Conservation (phyloP, 768 basidiomycete genomes). For the Termitomyces sp. region DNA sequence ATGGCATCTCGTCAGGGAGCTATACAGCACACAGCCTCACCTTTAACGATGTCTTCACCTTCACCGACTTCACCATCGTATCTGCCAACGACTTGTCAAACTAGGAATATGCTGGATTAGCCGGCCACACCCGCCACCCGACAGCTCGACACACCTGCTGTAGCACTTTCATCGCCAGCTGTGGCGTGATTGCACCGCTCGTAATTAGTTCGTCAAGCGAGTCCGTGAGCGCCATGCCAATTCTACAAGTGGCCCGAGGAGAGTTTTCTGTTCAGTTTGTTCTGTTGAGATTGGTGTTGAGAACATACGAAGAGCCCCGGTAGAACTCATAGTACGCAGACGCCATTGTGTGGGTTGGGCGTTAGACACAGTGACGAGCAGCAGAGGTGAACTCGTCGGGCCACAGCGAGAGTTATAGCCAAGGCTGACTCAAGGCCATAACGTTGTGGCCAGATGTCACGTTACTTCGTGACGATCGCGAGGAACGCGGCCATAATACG, state of each 20-base stretch:
- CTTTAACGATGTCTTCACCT: constrained; percentile 92
- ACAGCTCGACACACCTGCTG: constrained; percentile 67
- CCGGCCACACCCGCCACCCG: constrained; percentile 1
- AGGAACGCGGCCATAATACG: background rate
- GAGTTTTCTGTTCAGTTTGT: background rate
- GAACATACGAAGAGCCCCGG: constrained; percentile 75
- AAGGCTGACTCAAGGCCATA: constrained; percentile 10
- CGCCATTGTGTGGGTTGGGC: constrained; percentile 46
- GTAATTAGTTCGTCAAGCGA: constrained; percentile 98
- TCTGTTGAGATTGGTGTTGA: constrained; percentile 3
- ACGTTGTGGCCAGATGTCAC: background rate
- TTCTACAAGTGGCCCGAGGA: constrained; percentile 44
- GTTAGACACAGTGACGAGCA: background rate
- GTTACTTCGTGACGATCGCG: background rate
- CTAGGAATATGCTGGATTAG: constrained; percentile 34
- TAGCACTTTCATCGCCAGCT: constrained; percentile 98
- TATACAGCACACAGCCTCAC: constrained; percentile 32
- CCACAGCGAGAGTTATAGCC: constrained; percentile 8
- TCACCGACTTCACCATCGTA: constrained; percentile 89
- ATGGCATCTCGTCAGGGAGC: background rate
- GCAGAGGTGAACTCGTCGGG: constrained; percentile 7
- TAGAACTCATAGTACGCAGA: constrained; percentile 92
- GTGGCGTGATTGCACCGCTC: constrained; percentile 93
- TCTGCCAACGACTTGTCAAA: constrained; percentile 96
- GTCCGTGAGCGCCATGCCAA: constrained; percentile 96